Percentiles rank a stretch among this genome's conserved stretches.
Conservation (phyloP, 176 grass and related monocot genomes). For the Puya raimondii region DNA sequence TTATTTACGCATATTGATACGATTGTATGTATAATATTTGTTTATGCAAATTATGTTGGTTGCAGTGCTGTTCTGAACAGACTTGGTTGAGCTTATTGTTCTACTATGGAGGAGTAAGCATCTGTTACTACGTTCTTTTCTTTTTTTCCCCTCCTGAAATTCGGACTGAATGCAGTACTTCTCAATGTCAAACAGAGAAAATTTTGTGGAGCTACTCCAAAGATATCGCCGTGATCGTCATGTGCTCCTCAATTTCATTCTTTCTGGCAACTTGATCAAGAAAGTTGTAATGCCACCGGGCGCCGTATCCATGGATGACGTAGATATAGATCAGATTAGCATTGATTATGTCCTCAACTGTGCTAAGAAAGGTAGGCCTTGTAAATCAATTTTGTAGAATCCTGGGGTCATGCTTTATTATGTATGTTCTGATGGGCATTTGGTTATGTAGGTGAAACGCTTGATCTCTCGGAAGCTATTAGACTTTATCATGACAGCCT, state of each 20-base stretch:
- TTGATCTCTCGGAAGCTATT: slow-evolving; percentile 91
- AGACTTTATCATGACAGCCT: slow-evolving; percentile 93
- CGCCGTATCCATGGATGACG: slow-evolving; percentile 78
- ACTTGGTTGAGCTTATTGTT: no score
- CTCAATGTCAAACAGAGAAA: slow-evolving; percentile 44
- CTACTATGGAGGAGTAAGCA: no score
- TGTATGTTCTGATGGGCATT: slow-evolving; percentile 21
- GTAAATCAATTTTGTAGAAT: neutral
- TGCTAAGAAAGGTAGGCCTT: slow-evolving; percentile 69
- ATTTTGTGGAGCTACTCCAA: slow-evolving; percentile 66
- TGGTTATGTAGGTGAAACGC: slow-evolving; percentile 50
- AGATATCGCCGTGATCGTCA: slow-evolving; percentile 80
- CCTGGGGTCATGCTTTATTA: slow-evolving; percentile 2
- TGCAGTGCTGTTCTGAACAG: no score
- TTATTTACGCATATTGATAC: no score
- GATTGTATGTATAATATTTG: no score
- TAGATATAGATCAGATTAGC: slow-evolving; percentile 94
- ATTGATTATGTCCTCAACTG: slow-evolving; percentile 93
- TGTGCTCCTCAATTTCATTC: slow-evolving; percentile 84
- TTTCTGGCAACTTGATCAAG: slow-evolving; percentile 92
- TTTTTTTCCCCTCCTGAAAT: neutral
- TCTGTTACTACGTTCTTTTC: no score
- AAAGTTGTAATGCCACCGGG: slow-evolving; percentile 98
- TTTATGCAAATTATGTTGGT: no score
- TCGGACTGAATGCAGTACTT: neutral